Base-by-base conservation (phyloP, 2,329 filamentous ascomycete species). In the Fusarium robinianum region DNA sequence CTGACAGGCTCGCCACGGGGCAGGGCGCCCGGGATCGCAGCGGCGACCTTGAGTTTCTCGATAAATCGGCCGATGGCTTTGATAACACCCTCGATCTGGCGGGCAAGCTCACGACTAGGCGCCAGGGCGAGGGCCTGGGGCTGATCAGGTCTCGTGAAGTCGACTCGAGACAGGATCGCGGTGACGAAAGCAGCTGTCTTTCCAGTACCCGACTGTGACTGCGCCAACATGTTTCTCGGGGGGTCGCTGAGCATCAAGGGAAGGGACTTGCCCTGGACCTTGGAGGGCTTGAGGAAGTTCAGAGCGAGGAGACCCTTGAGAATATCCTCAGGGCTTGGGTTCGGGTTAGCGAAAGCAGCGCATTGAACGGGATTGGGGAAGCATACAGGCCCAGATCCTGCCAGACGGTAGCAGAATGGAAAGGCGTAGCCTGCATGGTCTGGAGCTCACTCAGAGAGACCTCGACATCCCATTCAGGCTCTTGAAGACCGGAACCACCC, bases 151-250 rank as follows among this genome's bases (percentile, higher is more conserved):
- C 80, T 78, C 37, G 64, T 74, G 46, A 91, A 80, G 63, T 99
- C 90, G 64, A 97, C 72, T 52, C 94, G 89, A 46, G 88, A 88
- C 26, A 99, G 79, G 49, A 95, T 87, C 49, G 95, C 95, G 51
- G 96, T 85, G 31, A 94, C 88, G 68, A 99, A 99, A 15, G 94
- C 94, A 14, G 91, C 94, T 0, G 94, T 99, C 77, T 99, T 99
- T 64, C 94, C 94, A 14, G 94, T 99, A 60, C 94, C 94, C 3
- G 94, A 99, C 70, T 99, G 94, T n/a, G 94, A 99, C 72, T 99
- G 94, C 4, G 91, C 94, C 64, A 99, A 92, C 80, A 99, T 87
- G 71, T 97, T 97, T 55, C 79, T 79, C 1, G 92, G 87, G n/a
- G 94, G 92, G 64, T 96, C 77, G 60, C 80, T 75, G 53, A 99